These are phyloP conservation scores for Trichophyton benhamiae DNA, from an alignment of 2,329 filamentous ascomycete species.

Conservation along the genomic window DNA sequence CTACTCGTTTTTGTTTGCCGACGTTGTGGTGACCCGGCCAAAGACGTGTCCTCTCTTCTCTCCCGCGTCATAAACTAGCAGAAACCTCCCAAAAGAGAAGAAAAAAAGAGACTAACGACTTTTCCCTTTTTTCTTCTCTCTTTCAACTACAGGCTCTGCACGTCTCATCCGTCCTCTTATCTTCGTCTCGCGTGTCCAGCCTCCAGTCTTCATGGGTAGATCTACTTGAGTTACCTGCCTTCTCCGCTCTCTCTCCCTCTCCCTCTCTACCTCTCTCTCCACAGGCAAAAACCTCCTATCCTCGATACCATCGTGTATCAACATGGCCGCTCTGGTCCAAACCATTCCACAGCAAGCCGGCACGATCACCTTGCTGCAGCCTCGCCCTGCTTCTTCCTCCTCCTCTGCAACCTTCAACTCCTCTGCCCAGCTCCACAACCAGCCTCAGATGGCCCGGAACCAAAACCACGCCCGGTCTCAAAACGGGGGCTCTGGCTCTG, in stretches of 20 bases:
- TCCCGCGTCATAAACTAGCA: conserved; percentile 4
- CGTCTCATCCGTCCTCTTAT: neutral
- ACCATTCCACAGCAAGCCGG: conserved; percentile 63
- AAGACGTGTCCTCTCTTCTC: neutral
- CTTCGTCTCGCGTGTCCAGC: neutral
- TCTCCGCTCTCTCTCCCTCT: neutral
- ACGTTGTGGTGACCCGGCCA: neutral
- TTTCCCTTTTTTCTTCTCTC: neutral
- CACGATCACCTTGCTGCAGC: conserved; percentile 64
- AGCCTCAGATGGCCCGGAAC: conserved; percentile 21
- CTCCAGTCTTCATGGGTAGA: neutral
- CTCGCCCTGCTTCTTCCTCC: conserved; percentile 52
- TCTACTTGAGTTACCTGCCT: neutral
- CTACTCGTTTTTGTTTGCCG: neutral
- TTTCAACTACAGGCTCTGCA: neutral
- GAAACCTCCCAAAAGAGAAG: neutral
- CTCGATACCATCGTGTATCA: conserved; percentile 23
- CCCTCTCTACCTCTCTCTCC: neutral
- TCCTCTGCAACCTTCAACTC: conserved; percentile 30
- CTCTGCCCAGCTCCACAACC: conserved; percentile 20
- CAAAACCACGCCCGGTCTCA: conserved; percentile 31
- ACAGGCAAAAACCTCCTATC: neutral
- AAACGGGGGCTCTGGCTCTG: conserved; percentile 23
- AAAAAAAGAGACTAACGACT: neutral
- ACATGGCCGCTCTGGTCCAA: conserved; percentile 77